Evolutionary conservation across 345 rosid species (phyloP).

Genomic region (Lumnitzera littorea): DNA sequence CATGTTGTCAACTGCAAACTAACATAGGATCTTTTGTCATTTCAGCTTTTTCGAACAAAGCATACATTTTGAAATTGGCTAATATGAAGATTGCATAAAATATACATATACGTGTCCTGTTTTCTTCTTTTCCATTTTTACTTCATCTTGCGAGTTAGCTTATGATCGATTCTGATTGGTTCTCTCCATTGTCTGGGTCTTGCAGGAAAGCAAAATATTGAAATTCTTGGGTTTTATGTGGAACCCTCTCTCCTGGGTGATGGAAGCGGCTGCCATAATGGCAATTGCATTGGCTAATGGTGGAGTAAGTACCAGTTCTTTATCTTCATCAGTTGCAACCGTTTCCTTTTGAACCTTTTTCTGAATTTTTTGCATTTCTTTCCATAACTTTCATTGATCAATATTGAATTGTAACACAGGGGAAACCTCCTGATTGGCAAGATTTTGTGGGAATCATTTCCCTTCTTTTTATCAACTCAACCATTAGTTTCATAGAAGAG

Average conservation of each 20-base stretch:
- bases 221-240: slow-evolving; percentile 67
- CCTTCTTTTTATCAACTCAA: slow-evolving; percentile 51
- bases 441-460: slow-evolving; percentile 57
- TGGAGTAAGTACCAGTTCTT: slow-evolving; percentile 32
- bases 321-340: not conserved
- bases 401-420: slow-evolving; percentile 18
- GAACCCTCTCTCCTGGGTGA: slow-evolving; percentile 75
- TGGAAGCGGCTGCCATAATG: slow-evolving; percentile 78
- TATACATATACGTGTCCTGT: too few species aligned
- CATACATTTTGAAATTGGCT: too few species aligned
- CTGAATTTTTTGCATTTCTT: not conserved
- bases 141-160: too few species aligned
- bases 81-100: too few species aligned
- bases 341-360: not conserved
- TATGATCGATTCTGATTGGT: too few species aligned
- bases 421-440: slow-evolving; percentile 67
- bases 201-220: slow-evolving; percentile 52
- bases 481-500: slow-evolving; percentile 64
- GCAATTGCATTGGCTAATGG: slow-evolving; percentile 72
- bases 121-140: too few species aligned
- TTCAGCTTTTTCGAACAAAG: too few species aligned
- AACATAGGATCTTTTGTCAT: too few species aligned
- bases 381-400: not conserved
- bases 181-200: not conserved
- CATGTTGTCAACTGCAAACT: too few species aligned